Evolutionary conservation across 1,284 basidiomycete genomes (phyloP).

Genomic region (Apiotrichum montevideense): DNA sequence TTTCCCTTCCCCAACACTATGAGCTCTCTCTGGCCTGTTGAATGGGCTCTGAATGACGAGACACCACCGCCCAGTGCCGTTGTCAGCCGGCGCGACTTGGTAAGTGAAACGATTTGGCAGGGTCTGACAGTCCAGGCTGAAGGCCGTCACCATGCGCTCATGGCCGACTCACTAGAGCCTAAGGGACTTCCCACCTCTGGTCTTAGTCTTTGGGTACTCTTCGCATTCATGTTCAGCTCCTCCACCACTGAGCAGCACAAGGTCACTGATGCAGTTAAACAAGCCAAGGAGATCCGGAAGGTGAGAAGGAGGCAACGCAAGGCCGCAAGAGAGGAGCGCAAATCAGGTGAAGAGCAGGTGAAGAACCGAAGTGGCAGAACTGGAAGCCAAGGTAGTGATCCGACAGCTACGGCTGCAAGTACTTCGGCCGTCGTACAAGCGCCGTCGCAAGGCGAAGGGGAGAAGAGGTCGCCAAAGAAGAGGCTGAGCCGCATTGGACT

Average conservation of each 20-base stretch:
- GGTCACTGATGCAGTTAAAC: neutral
- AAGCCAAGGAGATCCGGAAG: slow-evolving; percentile 1
- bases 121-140: slow-evolving; percentile 27
- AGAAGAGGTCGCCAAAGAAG: too few relatives aligned
- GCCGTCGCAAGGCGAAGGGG: too few relatives aligned
- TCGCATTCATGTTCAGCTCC: slow-evolving; percentile 4
- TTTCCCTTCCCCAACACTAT: neutral
- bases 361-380: too few relatives aligned
- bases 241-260: neutral
- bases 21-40: slow-evolving; percentile 30
- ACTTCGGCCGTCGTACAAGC: too few relatives aligned
- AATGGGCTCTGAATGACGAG: slow-evolving; percentile 46
- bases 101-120: slow-evolving; percentile 18
- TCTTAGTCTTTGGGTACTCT: slow-evolving; percentile 7
- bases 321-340: neutral
- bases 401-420: too few relatives aligned
- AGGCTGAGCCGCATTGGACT: too few relatives aligned
- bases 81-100: slow-evolving; percentile 43
- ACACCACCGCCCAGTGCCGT: slow-evolving; percentile 45
- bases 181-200: slow-evolving; percentile 18
- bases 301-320: neutral
- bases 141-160: slow-evolving; percentile 38
- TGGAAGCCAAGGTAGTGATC: too few relatives aligned
- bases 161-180: slow-evolving; percentile 43
- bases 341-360: neutral